Conservation (phyloP, 345 rosid species). For the Mangifera indica region DNA sequence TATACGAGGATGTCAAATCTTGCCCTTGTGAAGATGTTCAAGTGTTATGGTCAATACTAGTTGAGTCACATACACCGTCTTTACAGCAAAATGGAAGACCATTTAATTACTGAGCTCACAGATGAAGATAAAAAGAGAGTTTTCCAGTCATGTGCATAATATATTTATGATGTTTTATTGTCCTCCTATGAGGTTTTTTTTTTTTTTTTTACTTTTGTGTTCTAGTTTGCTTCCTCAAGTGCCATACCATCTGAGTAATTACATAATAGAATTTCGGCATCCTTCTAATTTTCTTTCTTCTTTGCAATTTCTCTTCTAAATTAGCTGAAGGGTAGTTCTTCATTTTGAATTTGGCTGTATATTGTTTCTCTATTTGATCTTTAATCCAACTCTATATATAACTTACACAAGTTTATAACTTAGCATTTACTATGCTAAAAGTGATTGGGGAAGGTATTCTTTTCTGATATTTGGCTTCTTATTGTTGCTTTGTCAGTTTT, state of each 20-base stretch:
- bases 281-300: background rate
- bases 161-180: constrained; percentile 33
- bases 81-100: constrained; percentile 14
- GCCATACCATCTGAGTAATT: constrained; percentile 12
- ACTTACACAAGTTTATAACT: too few relatives aligned
- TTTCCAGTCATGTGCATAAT: constrained; percentile 31
- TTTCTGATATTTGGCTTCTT: background rate
- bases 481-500: constrained; percentile 38
- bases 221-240: background rate
- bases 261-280: constrained; percentile 14
- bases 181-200: constrained; percentile 10
- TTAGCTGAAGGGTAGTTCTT: constrained; percentile 1
- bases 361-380: background rate
- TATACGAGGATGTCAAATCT: constrained; percentile 50
- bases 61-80: constrained; percentile 33
- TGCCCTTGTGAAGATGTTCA: constrained; percentile 51
- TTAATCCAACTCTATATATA: background rate
- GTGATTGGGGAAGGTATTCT: background rate
- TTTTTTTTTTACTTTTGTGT: background rate
- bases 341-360: constrained; percentile 4
- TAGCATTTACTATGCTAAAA: too few relatives aligned
- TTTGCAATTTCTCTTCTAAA: too few relatives aligned
- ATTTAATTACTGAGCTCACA: constrained; percentile 12
- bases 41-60: constrained; percentile 46
- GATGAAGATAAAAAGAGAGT: constrained; percentile 16